Evolutionary conservation across 257 asterid genomes (phyloP).

Genomic region (Cynanchum wilfordii): DNA sequence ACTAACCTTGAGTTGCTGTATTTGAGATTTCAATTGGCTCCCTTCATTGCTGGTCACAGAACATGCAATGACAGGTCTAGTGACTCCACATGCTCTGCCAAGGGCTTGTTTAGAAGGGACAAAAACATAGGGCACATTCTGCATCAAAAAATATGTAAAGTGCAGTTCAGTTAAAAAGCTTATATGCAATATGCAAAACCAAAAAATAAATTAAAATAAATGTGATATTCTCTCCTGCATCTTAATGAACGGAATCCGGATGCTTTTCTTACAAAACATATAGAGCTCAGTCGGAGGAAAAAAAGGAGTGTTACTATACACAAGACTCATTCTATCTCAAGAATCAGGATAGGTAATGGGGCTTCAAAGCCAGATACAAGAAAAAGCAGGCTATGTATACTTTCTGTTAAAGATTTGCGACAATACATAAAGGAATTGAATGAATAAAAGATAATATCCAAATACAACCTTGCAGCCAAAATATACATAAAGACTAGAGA

Average conservation of each 20-base stretch:
- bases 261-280: background rate
- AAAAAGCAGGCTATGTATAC: too few species aligned
- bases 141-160: background rate
- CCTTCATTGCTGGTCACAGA: conserved; percentile 78
- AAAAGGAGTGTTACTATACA: too few species aligned
- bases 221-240: background rate
- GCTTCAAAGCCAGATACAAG: too few species aligned
- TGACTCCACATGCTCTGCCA: conserved; percentile 81
- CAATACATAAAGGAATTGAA: too few species aligned
- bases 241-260: background rate
- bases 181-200: too few species aligned
- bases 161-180: background rate
- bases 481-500: background rate
- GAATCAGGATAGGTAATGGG: too few species aligned
- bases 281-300: too few species aligned
- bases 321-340: background rate
- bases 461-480: background rate
- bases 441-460: background rate
- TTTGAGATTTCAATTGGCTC: conserved; percentile 78
- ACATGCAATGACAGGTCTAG: conserved; percentile 74
- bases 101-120: conserved; percentile 76
- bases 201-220: too few species aligned
- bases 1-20: conserved; percentile 61
- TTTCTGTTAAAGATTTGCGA: too few species aligned
- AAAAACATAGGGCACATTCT: conserved; percentile 72